Conservation (phyloP, 2,329 filamentous ascomycete species). For the Aspergillus pseudonomiae region DNA sequence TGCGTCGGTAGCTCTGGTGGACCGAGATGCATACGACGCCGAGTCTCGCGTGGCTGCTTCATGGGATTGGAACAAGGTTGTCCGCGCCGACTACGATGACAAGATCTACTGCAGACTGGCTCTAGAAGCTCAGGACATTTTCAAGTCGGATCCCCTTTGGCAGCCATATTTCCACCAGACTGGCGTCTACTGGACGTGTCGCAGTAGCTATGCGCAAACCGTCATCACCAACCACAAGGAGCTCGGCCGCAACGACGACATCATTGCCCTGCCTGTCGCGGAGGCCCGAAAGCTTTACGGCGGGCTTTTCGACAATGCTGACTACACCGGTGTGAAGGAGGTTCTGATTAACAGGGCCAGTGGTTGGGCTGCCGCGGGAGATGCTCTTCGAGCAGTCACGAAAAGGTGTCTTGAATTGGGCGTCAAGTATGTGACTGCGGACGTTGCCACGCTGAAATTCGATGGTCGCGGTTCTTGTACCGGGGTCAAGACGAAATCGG, state of each 20-base stretch:
- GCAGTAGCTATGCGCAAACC: background rate
- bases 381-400: background rate
- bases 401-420: background rate
- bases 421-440: background rate
- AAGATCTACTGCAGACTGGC: background rate
- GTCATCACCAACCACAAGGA: background rate
- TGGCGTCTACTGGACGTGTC: background rate
- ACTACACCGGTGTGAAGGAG: background rate
- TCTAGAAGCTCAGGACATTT: background rate
- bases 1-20: slow-evolving; percentile 29
- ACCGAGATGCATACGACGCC: slow-evolving; percentile 24
- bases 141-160: background rate
- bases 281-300: background rate
- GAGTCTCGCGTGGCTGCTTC: background rate
- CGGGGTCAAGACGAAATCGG: background rate
- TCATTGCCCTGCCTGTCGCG: background rate
- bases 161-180: background rate
- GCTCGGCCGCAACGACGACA: background rate
- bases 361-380: background rate
- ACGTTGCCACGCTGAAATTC: background rate
- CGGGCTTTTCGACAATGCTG: background rate
- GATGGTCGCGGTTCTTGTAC: background rate
- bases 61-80: background rate
- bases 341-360: background rate
- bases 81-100: background rate